Evolutionary conservation across 352 stramenopile species (phyloP).

Genomic region (Phytophthora capsici): DNA sequence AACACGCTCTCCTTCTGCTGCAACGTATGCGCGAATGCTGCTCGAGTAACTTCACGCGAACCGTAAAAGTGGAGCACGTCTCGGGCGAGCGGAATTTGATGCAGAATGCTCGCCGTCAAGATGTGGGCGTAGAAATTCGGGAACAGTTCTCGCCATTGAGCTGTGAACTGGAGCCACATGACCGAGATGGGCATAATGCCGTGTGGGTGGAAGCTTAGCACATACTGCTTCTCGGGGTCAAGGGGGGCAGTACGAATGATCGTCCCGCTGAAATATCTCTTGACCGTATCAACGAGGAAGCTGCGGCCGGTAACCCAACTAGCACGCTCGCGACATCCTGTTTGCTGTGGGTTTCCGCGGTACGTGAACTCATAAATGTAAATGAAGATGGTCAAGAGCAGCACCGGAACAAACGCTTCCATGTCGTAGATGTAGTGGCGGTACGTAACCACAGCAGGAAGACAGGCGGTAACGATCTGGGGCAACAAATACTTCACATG

Average conservation of each 20-base stretch:
- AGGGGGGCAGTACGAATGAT: constrained; percentile 67
- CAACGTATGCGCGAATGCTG: constrained; percentile 60
- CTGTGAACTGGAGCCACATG: constrained; percentile 82
- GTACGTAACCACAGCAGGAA: constrained; percentile 58
- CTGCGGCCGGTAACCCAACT: constrained; percentile 50
- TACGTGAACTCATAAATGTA: constrained; percentile 81
- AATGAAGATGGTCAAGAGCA: constrained; percentile 52
- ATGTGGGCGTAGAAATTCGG: constrained; percentile 71
- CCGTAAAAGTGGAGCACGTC: constrained; percentile 83
- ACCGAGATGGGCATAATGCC: constrained; percentile 79
- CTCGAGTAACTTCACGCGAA: constrained; percentile 73
- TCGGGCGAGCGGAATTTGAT: constrained; percentile 79
- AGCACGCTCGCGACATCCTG: constrained; percentile 55
- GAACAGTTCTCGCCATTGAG: constrained; percentile 71
- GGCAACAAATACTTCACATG: constrained; percentile 64
- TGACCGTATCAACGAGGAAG: constrained; percentile 61
- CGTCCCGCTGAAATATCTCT: constrained; percentile 68
- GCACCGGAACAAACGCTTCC: constrained; percentile 50
- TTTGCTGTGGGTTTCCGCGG: constrained; percentile 66
- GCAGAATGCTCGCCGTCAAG: constrained; percentile 78
- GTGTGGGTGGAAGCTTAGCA: constrained; percentile 83
- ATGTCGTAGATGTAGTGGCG: constrained; percentile 58
- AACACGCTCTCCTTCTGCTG: constrained; percentile 70
- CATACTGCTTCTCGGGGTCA: constrained; percentile 67
- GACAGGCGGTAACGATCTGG: constrained; percentile 38